phyloP scores from a whole-genome alignment of 179 eudicot genomes.

The Corrigiola litoralis region DNA sequence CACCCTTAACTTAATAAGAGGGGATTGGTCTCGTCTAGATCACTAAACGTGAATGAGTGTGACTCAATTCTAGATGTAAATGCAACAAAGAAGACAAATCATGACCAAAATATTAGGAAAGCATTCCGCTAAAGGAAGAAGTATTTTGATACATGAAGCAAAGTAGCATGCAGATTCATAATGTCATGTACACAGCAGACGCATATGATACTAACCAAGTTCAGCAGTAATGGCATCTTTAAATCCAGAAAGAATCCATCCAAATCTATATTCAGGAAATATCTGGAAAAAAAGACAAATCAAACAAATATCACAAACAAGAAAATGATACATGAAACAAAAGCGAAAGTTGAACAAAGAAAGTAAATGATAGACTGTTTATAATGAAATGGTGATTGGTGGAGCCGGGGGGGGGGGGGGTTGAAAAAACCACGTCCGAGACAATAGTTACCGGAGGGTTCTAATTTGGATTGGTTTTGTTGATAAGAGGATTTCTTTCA shows the following conservation, averaged over 20 bases:
- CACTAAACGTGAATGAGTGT: too few relatives aligned
- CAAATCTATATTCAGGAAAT: constrained; percentile 87
- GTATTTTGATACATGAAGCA: not conserved
- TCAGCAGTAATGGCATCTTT: constrained; percentile 60
- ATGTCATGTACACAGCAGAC: not conserved
- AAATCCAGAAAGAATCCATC: constrained; percentile 77
- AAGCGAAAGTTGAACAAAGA: not conserved
- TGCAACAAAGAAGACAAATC: not conserved
- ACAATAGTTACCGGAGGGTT: too few relatives aligned
- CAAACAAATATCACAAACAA: not conserved
- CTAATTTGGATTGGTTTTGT: too few relatives aligned
- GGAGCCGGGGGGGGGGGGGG: too few relatives aligned
- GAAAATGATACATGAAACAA: not conserved
- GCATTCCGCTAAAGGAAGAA: not conserved
- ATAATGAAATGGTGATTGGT: too few relatives aligned
- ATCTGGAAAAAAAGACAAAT: constrained; percentile 42
- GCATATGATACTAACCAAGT: constrained; percentile 61
- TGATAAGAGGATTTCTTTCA: too few relatives aligned
- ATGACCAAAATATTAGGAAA: not conserved
- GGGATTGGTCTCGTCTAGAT: too few relatives aligned
- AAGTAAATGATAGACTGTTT: not conserved
- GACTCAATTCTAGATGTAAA: not conserved
- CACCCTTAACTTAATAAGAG: too few relatives aligned
- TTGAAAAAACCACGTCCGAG: too few relatives aligned
- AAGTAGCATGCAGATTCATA: not conserved